Percentiles rank a stretch among this genome's conserved stretches.
phyloP scores from a whole-genome alignment of 164 flowering plant genomes.

The Magnolia kwangsiensis region DNA sequence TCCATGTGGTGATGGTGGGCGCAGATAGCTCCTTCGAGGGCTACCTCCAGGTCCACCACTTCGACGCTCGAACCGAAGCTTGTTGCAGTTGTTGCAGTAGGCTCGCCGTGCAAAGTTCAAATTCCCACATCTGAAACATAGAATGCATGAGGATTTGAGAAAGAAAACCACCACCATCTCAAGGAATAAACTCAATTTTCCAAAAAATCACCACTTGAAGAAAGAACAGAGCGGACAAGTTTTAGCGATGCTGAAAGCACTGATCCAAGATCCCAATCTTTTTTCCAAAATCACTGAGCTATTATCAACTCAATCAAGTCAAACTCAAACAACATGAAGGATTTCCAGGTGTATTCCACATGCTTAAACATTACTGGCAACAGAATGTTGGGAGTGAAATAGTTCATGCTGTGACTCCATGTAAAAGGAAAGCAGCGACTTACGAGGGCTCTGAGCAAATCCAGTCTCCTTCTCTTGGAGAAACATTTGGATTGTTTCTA shows the following conservation, averaged over 20 bases:
- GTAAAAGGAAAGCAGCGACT: constrained; percentile 25
- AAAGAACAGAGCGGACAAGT: no score
- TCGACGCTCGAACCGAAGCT: constrained; percentile 42
- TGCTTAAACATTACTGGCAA: background rate
- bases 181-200: background rate
- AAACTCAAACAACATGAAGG: background rate
- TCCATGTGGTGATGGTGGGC: constrained; percentile 44
- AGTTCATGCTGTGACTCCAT: background rate
- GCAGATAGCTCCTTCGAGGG: constrained; percentile 55
- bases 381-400: background rate
- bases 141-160: background rate
- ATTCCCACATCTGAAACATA: constrained; percentile 59
- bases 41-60: constrained; percentile 15
- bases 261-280: no score
- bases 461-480: constrained; percentile 98
- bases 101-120: constrained; percentile 88
- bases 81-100: constrained; percentile 74
- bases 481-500: constrained; percentile 80
- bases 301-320: background rate
- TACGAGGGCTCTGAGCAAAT: constrained; percentile 74
- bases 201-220: no score
- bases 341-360: background rate
- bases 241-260: no score
- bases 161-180: background rate
- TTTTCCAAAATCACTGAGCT: background rate